phyloP scores from a whole-genome alignment of 805 yeast species.

The Cyberlindnera sargentensis region DNA sequence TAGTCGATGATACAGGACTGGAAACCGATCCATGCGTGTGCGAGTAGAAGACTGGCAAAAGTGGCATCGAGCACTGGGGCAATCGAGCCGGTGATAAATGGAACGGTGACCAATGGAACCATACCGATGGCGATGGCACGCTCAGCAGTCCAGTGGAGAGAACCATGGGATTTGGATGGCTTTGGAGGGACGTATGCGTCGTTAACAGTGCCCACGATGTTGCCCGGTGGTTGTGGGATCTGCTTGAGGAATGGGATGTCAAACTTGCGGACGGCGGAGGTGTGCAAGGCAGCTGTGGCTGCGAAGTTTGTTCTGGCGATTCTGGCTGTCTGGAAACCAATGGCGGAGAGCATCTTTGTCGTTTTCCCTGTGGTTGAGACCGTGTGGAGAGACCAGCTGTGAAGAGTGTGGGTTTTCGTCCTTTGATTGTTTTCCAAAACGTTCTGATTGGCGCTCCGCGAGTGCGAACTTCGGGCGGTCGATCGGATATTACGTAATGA shows the following conservation, averaged over 20 bases:
- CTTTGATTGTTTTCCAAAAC: constrained; percentile 1
- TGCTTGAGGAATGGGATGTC: constrained; percentile 46
- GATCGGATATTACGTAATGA: background rate
- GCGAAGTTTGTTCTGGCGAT: constrained; percentile 3
- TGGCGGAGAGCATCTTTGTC: constrained; percentile 4
- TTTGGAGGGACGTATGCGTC: constrained; percentile 74
- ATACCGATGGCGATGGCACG: constrained; percentile 59
- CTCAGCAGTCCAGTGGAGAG: constrained; percentile 93
- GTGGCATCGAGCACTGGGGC: constrained; percentile 68
- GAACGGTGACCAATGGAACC: constrained; percentile 70
- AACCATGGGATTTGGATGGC: constrained; percentile 63
- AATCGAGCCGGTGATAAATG: constrained; percentile 68
- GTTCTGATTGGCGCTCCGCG: background rate
- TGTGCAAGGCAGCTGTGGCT: constrained; percentile 13
- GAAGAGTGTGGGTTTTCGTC: background rate
- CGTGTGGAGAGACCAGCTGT: background rate
- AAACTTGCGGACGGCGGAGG: constrained; percentile 27
- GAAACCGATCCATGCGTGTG: constrained; percentile 82
- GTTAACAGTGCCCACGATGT: constrained; percentile 87
- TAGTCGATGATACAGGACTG: constrained; percentile 90
- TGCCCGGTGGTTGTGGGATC: constrained; percentile 82
- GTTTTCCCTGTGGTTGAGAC: background rate
- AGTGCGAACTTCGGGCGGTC: background rate
- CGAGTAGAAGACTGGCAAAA: constrained; percentile 56
- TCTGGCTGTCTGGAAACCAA: constrained; percentile 9